A percentile compares a stretch with the other conserved stretches of the same genome.
These are phyloP conservation scores for Hypoxylon sp. DNA, from an alignment of 2,329 filamentous ascomycete genomes.

Conservation along the genomic window DNA sequence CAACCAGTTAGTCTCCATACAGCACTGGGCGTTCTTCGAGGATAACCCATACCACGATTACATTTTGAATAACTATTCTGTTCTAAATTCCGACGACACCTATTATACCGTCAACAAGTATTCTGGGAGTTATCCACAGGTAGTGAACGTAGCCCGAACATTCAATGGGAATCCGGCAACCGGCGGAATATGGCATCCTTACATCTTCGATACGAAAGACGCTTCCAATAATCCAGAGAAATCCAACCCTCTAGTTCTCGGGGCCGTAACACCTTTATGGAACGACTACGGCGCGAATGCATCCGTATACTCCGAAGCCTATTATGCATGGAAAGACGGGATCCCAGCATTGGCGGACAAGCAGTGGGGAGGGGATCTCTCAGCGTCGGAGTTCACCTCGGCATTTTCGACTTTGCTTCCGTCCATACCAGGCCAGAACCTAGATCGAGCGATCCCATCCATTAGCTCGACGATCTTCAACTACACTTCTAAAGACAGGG, in stretches of 20 bases:
- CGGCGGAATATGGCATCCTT: constrained; percentile 62
- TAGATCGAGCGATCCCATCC: constrained; percentile 61
- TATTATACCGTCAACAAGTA: constrained; percentile 67
- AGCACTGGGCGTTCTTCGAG: constrained; percentile 70
- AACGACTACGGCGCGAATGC: constrained; percentile 69
- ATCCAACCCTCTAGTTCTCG: constrained; percentile 60
- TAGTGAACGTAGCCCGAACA: constrained; percentile 63
- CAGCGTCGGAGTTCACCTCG: constrained; percentile 56
- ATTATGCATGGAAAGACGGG: constrained; percentile 65
- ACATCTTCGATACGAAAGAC: constrained; percentile 66
- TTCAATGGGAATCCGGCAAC: constrained; percentile 61
- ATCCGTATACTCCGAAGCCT: constrained; percentile 65
- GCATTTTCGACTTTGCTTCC: constrained; percentile 59
- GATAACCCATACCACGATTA: constrained; percentile 64
- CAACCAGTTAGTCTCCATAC: constrained; percentile 62
- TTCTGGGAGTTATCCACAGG: constrained; percentile 61
- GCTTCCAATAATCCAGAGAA: constrained; percentile 62
- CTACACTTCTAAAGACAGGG: constrained; percentile 48
- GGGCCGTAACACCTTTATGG: constrained; percentile 66
- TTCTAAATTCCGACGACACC: constrained; percentile 68
- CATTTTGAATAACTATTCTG: constrained; percentile 62
- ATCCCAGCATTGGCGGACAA: constrained; percentile 67
- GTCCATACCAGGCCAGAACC: constrained; percentile 63
- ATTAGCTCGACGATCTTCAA: constrained; percentile 55
- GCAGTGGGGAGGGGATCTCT: constrained; percentile 67